phyloP scores from a whole-genome alignment of 148 eudicot genomes.

The Vaccinium macrocarpon region DNA sequence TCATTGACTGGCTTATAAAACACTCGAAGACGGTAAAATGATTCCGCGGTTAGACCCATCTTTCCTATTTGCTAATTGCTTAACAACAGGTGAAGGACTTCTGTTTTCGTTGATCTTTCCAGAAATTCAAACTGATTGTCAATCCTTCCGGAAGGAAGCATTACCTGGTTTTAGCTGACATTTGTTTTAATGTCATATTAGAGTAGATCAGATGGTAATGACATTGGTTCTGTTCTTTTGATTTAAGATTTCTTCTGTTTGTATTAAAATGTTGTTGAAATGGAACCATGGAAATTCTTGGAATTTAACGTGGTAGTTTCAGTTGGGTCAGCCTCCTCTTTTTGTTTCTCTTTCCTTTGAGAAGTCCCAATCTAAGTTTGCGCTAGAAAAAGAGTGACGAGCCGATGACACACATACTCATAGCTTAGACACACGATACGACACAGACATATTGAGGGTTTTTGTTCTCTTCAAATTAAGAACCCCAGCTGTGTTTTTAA shows the following conservation, averaged over 20 bases:
- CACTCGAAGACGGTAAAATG: slow-evolving; percentile 71
- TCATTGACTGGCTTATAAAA: slow-evolving; percentile 81
- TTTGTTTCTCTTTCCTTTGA: not conserved
- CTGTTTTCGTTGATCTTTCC: not conserved
- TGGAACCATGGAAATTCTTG: not conserved
- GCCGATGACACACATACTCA: too few relatives aligned
- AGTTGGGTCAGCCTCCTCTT: not conserved
- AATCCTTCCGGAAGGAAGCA: not conserved
- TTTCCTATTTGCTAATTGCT: not conserved
- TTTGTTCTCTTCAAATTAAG: too few relatives aligned
- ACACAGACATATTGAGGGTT: too few relatives aligned
- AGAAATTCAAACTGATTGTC: not conserved
- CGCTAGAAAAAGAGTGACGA: too few relatives aligned
- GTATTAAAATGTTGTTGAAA: not conserved
- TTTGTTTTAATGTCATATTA: not conserved
- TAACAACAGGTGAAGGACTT: not conserved
- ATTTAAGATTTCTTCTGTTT: not conserved
- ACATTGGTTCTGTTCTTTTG: not conserved
- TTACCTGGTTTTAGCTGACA: not conserved
- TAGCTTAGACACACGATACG: too few relatives aligned
- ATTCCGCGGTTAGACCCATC: slow-evolving; percentile 19
- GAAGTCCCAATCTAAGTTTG: too few relatives aligned
- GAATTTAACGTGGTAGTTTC: not conserved
- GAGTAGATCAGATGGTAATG: not conserved
- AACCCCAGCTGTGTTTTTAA: too few relatives aligned